A percentile compares a stretch with the other conserved stretches of the same genome.
Evolutionary conservation across 2,329 filamentous ascomycete genomes (phyloP).

Genomic region (Xylariales sp.): DNA sequence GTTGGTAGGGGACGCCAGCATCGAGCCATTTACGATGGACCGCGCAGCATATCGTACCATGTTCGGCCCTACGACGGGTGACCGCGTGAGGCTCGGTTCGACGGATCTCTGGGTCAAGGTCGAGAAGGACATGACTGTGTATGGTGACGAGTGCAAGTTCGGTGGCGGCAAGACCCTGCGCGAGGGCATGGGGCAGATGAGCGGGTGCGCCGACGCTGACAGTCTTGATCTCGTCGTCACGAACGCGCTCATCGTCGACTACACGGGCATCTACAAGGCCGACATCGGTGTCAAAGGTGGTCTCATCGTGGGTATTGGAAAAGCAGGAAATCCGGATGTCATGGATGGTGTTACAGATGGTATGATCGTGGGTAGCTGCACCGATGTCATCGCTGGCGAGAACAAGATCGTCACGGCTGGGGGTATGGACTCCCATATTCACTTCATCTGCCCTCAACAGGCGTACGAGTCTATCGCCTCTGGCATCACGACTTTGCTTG

Average conservation of each 20-base stretch:
- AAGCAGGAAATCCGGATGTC: slow-evolving; percentile 95
- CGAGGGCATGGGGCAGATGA: slow-evolving; percentile 95
- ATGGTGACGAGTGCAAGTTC: slow-evolving; percentile 95
- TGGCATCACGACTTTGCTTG: slow-evolving; percentile 90
- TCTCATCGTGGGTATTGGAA: slow-evolving; percentile 87
- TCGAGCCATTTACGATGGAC: slow-evolving; percentile 77
- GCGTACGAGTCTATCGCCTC: slow-evolving; percentile 83
- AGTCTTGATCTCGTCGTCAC: slow-evolving; percentile 86
- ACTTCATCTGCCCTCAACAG: slow-evolving; percentile 96
- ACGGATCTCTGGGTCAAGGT: slow-evolving; percentile 93
- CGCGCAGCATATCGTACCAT: slow-evolving; percentile 83
- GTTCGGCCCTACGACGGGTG: slow-evolving; percentile 93
- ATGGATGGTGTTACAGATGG: slow-evolving; percentile 86
- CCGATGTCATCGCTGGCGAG: slow-evolving; percentile 92
- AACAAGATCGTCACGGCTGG: slow-evolving; percentile 91
- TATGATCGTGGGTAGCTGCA: slow-evolving; percentile 87
- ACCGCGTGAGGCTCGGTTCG: slow-evolving; percentile 81
- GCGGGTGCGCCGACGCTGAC: slow-evolving; percentile 76
- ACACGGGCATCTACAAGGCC: slow-evolving; percentile 93
- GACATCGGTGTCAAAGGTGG: slow-evolving; percentile 95
- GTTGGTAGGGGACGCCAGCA: slow-evolving; percentile 63
- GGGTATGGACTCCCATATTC: slow-evolving; percentile 89
- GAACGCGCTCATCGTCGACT: slow-evolving; percentile 91
- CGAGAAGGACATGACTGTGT: slow-evolving; percentile 84
- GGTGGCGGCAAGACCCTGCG: slow-evolving; percentile 93